Base-by-base conservation (phyloP, 2,329 filamentous ascomycete species). In the Aspergillus sp. region DNA sequence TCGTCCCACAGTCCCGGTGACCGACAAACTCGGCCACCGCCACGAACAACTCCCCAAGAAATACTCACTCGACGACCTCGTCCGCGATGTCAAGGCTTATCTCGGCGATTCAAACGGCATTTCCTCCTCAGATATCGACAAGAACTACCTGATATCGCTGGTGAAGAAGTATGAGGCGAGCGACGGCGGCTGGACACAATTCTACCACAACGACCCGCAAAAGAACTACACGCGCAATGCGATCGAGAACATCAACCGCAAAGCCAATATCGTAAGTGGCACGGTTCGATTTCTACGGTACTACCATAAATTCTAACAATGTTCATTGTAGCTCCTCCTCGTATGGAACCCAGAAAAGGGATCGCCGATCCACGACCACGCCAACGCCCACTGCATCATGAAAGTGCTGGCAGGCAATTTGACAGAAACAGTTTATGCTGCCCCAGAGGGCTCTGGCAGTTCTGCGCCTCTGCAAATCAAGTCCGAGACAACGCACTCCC, bases 311-410 rank as follows among this genome's bases (percentile, higher is more conserved):
- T 5, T n/a, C 34, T 36, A 36, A 36, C 34, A 4, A n/a, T 2
- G 6, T 13, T 32, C 3, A 2, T 17, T 36, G 8, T n/a, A 4
- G 69, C 58, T 71, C 32, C 64, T 71, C 12, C 58, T 71, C 1
- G 71, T 72, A 22, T 73, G 70, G 71, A 73, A 71, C 38, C 71
- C 71, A 0, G 62, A 66, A n/a, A 73, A 72, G 48, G 71, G 71
- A 22, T 72, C 69, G 0, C 71, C 69, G 0, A 65, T 74, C 44
- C 71, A 74, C 32, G 71, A 74, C 53, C 71, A 73, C 43, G 71
- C 71, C 54, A 69, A 72, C 39, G 71, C 71, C 13, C 71, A 74
- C 56, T 74, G 71, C 55, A 68, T 74, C 52, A 74, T 74, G 71
- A 74, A 74, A 48, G 61, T 74, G 5, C 54, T 73, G 11, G 66